Conservation (phyloP, 441 rosid genomes). For the Rhodomyrtus psidioides region DNA sequence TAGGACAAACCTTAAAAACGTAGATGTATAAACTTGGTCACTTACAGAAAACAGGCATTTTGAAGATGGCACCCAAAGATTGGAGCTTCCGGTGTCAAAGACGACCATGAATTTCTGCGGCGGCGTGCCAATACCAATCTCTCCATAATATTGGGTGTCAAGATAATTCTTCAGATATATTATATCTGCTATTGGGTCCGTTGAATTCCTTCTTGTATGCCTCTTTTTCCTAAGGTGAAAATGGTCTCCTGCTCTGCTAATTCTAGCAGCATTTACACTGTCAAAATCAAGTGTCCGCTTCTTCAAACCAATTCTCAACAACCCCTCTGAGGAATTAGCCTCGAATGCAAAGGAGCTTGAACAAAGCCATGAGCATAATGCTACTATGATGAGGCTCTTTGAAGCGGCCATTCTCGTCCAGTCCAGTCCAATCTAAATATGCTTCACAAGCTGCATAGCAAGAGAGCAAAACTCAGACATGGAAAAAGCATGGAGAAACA, state of each 20-base stretch:
- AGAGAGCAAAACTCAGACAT: background rate
- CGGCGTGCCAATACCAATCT: conserved; percentile 71
- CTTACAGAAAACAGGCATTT: conserved; percentile 51
- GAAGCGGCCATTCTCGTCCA: background rate
- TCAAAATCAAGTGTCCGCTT: conserved; percentile 29
- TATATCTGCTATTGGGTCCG: conserved; percentile 18
- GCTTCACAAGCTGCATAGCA: background rate
- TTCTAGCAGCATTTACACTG: conserved; percentile 24
- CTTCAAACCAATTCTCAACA: conserved; percentile 37
- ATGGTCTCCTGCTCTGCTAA: conserved; percentile 9
- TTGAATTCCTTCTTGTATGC: background rate
- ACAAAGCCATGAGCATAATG: conserved; percentile 11
- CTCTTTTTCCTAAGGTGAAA: background rate
- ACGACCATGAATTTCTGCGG: conserved; percentile 47
- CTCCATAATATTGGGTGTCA: conserved; percentile 80
- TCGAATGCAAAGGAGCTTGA: conserved; percentile 11
- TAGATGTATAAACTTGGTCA: background rate
- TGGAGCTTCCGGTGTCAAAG: conserved; percentile 60
- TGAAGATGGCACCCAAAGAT: conserved; percentile 69
- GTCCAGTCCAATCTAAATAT: background rate
- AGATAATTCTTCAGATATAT: conserved; percentile 64
- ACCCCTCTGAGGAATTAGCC: conserved; percentile 17
- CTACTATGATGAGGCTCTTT: background rate
- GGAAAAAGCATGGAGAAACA: background rate
- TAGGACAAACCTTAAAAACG: background rate